Evolutionary conservation across 1,139 yeast species (phyloP), one percentile per base, ranked within the genome.

Genomic region (Taiozyma sp.): DNA sequence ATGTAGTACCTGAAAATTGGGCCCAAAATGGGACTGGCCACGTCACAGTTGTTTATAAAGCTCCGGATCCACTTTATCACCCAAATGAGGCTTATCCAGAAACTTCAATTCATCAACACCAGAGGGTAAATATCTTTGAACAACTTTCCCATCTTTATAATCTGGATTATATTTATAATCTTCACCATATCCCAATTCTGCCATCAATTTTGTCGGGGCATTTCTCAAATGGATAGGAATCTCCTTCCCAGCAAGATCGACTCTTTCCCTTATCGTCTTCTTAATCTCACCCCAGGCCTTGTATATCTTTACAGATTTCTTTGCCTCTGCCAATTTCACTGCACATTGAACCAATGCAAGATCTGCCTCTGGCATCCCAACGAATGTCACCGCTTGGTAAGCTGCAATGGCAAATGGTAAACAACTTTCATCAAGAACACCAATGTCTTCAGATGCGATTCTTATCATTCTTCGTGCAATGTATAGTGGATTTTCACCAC

Each of bases 321-420:
- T 82, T 0, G 98, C 95, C 50, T 81, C 71, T 0, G 98, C 96
- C 30, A 93, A 71, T 58, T 90, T 87, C 34, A 87, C 90, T 1
- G 96, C 91, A 66, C 97, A 89, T 60, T 93, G 99, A 0, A 93
- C 99, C 46, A 93, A 70, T 3, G 90, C 82, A 37, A 88, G 75
- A 64, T 93, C 97, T 2, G 95, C 95, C 64, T 95, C 99, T 0
- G 99, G 99, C 79, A 93, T 76, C 0, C 99, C 99, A n/a, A 93
- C 77, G 67, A 87, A 89, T 68, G 89, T 95, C 5, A 88, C 81
- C 0, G 97, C 91, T 47, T 88, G 89, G 63, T 86, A 88, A 0
- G 95, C 81, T 0, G 97, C 83, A 2, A 88, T 77, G 1, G 95
- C 93, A 68, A 93, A 84, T 1, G 98, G 96, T 43, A 95, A 70